Conservation (phyloP, 495 filamentous ascomycete genomes). For the Tuber umbilicatum region DNA sequence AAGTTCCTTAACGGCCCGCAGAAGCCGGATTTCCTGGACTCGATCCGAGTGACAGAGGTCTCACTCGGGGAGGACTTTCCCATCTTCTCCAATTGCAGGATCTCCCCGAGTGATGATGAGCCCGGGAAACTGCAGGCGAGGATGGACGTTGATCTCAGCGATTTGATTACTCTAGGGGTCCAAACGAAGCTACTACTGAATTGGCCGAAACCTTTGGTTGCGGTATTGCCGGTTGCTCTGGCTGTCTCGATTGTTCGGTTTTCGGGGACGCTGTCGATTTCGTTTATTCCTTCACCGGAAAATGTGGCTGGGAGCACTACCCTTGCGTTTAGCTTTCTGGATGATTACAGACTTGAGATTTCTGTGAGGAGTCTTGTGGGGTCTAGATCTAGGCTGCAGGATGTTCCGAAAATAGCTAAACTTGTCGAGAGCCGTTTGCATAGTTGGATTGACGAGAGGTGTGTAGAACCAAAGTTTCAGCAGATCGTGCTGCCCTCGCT, state of each 20-base stretch:
- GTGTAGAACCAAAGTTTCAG: slow-evolving; percentile 91
- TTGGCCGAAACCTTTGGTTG: slow-evolving; percentile 79
- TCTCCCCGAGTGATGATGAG: slow-evolving; percentile 76
- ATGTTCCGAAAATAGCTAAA: slow-evolving; percentile 96
- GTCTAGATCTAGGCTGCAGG: slow-evolving; percentile 78
- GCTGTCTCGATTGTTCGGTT: slow-evolving; percentile 88
- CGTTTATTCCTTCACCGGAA: slow-evolving; percentile 66
- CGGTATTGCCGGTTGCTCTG: slow-evolving; percentile 86
- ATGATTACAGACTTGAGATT: slow-evolving; percentile 91
- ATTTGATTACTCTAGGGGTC: slow-evolving; percentile 86
- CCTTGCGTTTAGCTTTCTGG: slow-evolving; percentile 87
- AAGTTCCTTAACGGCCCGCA: slow-evolving; percentile 74
- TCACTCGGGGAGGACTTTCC: slow-evolving; percentile 93
- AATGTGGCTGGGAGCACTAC: slow-evolving; percentile 54
- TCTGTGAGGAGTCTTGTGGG: slow-evolving; percentile 87
- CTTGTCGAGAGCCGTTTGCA: slow-evolving; percentile 85
- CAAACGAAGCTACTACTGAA: slow-evolving; percentile 93
- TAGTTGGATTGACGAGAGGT: slow-evolving; percentile 93
- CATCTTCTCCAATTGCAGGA: slow-evolving; percentile 96
- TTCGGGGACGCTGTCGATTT: slow-evolving; percentile 86
- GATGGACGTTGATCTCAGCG: slow-evolving; percentile 94
- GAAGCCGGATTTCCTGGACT: slow-evolving; percentile 85
- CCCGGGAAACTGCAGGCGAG: slow-evolving; percentile 74
- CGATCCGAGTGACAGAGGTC: slow-evolving; percentile 88
- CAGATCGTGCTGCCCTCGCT: slow-evolving; percentile 88